These are phyloP conservation scores for Chrysosporium keratinophilum DNA, from an alignment of 2,329 filamentous ascomycete species.

Conservation along the genomic window DNA sequence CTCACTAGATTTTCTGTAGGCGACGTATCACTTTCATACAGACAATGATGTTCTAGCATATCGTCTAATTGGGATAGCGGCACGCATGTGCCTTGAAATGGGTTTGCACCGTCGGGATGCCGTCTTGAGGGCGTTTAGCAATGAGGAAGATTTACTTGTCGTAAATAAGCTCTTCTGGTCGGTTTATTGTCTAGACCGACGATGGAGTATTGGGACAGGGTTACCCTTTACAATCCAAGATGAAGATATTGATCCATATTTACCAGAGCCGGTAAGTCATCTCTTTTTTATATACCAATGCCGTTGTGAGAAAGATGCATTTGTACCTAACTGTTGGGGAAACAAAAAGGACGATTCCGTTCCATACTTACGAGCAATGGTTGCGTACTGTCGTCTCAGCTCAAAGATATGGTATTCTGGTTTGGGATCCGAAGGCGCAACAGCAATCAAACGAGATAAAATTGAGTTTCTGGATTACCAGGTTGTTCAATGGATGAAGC, in stretches of 20 bases:
- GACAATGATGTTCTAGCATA: constrained; percentile 81
- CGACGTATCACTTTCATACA: constrained; percentile 70
- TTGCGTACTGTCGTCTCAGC: constrained; percentile 69
- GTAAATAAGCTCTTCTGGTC: constrained; percentile 74
- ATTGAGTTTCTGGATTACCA: constrained; percentile 74
- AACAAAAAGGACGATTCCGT: constrained; percentile 32
- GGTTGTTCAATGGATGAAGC: constrained; percentile 76
- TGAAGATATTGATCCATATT: constrained; percentile 66
- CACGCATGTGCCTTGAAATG: constrained; percentile 66
- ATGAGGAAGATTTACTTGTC: constrained; percentile 57
- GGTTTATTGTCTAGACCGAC: constrained; percentile 70
- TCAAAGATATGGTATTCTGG: constrained; percentile 81
- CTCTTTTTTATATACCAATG: neutral
- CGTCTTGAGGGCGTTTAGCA: constrained; percentile 54
- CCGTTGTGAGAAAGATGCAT: neutral
- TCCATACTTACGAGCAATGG: constrained; percentile 74
- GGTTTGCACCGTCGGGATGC: constrained; percentile 73
- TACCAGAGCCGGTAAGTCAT: constrained; percentile 62
- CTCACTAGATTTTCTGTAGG: constrained; percentile 32
- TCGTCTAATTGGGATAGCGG: constrained; percentile 74
- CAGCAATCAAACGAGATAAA: constrained; percentile 59
- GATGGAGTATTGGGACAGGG: constrained; percentile 84
- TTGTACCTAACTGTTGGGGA: neutral
- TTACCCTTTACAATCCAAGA: constrained; percentile 79
- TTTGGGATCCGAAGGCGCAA: constrained; percentile 55